phyloP scores from a whole-genome alignment of 2,329 filamentous ascomycete species.

The Alternaria atra region DNA sequence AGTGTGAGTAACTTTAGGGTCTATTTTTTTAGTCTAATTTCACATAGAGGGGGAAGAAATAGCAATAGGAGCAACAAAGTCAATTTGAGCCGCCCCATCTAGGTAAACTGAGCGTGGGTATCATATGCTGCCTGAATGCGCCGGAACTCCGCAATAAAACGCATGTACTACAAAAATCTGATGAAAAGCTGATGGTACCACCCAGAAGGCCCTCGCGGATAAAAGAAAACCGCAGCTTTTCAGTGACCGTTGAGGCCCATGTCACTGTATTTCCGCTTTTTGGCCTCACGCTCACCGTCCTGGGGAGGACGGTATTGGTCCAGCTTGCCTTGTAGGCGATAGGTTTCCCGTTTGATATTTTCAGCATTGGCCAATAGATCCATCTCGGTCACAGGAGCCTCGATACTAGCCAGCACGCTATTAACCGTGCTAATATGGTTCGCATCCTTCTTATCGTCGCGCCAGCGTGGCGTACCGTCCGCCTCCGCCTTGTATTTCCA shows the following conservation, averaged over 20 bases:
- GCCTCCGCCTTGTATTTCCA: slow-evolving; percentile 75
- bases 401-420: slow-evolving; percentile 89
- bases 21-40: too few relatives aligned
- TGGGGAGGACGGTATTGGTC: slow-evolving; percentile 27
- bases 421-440: slow-evolving; percentile 87
- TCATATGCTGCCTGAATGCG: neutral
- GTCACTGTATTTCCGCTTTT: slow-evolving; percentile 46
- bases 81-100: neutral
- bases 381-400: slow-evolving; percentile 81
- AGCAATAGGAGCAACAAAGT: neutral
- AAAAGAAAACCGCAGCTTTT: neutral
- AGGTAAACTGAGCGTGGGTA: slow-evolving; percentile 1
- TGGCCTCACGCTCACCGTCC: slow-evolving; percentile 37
- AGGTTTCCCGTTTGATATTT: slow-evolving; percentile 82
- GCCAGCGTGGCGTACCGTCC: slow-evolving; percentile 72
- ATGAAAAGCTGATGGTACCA: neutral
- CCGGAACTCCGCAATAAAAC: neutral
- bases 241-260: slow-evolving; percentile 10
- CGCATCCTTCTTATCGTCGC: slow-evolving; percentile 90
- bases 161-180: neutral
- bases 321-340: slow-evolving; percentile 63
- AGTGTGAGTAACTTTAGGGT: too few relatives aligned
- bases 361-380: slow-evolving; percentile 77
- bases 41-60: too few relatives aligned
- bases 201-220: neutral